A percentile compares a stretch with the other conserved stretches of the same genome.
phyloP scores from a whole-genome alignment of 176 grass and related monocot species.

The Carex pumila region DNA sequence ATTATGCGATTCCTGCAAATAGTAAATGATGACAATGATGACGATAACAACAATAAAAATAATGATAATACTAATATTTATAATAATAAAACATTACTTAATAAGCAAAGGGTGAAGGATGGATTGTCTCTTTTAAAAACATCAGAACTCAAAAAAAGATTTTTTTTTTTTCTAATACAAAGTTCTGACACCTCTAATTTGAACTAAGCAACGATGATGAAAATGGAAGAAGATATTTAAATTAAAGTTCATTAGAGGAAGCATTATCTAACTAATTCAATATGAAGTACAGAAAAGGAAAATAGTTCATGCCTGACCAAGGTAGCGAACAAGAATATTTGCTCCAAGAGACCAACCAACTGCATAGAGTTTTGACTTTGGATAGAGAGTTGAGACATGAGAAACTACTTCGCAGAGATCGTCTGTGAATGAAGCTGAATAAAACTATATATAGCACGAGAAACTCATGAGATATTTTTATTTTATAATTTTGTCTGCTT shows the following conservation, averaged over 20 bases:
- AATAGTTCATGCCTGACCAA: conserved; percentile 60
- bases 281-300: background rate
- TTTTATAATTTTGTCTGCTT: background rate
- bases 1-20: conserved; percentile 60
- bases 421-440: conserved; percentile 93
- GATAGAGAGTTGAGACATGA: conserved; percentile 48
- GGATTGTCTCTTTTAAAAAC: background rate
- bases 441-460: conserved; percentile 50
- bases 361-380: conserved; percentile 72
- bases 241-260: background rate
- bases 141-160: background rate
- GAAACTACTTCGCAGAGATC: conserved; percentile 65
- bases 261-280: background rate
- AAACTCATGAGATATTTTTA: background rate
- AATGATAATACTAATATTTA: background rate
- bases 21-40: background rate
- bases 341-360: conserved; percentile 93
- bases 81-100: background rate
- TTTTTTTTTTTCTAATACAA: background rate
- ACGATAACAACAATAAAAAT: background rate
- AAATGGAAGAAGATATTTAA: background rate
- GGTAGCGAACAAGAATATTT: conserved; percentile 97
- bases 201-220: background rate
- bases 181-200: background rate
- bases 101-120: background rate